These are phyloP conservation scores for Euphrasia confusa DNA, from an alignment of 257 asterid genomes.

Conservation along the genomic window DNA sequence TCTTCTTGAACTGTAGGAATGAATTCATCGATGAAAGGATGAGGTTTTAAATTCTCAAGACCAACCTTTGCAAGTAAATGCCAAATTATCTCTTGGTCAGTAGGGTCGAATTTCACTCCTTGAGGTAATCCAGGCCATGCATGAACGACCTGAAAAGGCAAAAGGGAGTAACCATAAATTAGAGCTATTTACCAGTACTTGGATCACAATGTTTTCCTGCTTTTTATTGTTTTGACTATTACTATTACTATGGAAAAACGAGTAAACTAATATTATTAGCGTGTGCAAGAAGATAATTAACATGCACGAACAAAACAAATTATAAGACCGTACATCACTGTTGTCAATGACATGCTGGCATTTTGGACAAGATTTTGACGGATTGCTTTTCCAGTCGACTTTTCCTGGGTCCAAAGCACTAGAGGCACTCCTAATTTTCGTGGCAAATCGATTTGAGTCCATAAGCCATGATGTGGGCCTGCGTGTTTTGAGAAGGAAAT, in stretches of 20 bases:
- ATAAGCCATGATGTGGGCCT: constrained; percentile 79
- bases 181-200: neutral
- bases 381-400: constrained; percentile 78
- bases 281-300: neutral
- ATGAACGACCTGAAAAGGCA: constrained; percentile 49
- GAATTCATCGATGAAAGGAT: constrained; percentile 80
- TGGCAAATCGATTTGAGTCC: constrained; percentile 74
- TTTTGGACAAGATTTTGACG: constrained; percentile 80
- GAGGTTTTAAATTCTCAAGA: constrained; percentile 41
- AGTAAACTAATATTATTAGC: neutral
- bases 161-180: neutral
- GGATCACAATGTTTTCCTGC: neutral
- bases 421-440: constrained; percentile 86
- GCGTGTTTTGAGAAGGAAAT: constrained; percentile 30
- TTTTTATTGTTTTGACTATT: too few species aligned
- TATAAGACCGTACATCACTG: constrained; percentile 48
- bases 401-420: constrained; percentile 46
- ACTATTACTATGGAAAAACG: neutral
- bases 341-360: constrained; percentile 71
- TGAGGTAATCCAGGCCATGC: constrained; percentile 97
- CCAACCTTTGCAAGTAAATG: constrained; percentile 81
- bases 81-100: constrained; percentile 83
- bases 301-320: neutral
- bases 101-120: constrained; percentile 94
- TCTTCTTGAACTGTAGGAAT: constrained; percentile 80